A percentile compares a stretch with the other conserved stretches of the same genome.
phyloP scores from a whole-genome alignment of 1,139 yeast genomes.

The Protomyces lactucae-debilis region DNA sequence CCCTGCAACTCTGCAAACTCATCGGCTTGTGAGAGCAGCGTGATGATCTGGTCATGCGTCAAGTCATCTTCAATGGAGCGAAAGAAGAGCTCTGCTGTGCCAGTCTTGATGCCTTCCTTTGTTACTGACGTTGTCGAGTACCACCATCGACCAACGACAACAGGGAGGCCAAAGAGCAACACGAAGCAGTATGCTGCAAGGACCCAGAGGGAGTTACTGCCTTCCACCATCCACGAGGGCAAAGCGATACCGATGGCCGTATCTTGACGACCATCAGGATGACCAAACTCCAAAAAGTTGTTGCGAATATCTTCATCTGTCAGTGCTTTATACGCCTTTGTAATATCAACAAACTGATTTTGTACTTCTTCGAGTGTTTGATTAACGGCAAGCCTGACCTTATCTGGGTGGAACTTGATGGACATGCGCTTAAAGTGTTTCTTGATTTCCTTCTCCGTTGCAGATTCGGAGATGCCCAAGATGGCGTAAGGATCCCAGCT shows the following conservation, averaged over 20 bases:
- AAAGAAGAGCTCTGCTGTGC: conserved; percentile 61
- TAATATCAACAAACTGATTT: conserved; percentile 70
- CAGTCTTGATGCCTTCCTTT: conserved; percentile 73
- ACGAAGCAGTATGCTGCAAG: conserved; percentile 62
- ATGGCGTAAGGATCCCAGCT: conserved; percentile 88
- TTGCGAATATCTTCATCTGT: conserved; percentile 84
- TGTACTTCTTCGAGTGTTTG: conserved; percentile 64
- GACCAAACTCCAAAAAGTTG: conserved; percentile 82
- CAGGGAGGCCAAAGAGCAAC: conserved; percentile 75
- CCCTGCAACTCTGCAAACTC: conserved; percentile 47
- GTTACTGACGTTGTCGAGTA: conserved; percentile 71
- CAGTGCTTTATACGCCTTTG: conserved; percentile 89
- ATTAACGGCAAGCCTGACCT: conserved; percentile 56
- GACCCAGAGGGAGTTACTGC: conserved; percentile 65
- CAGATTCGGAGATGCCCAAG: conserved; percentile 61
- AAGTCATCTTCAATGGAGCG: conserved; percentile 72
- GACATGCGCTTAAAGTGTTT: conserved; percentile 81
- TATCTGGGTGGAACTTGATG: conserved; percentile 89
- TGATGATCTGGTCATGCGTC: conserved; percentile 53
- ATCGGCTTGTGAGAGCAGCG: conserved; percentile 57
- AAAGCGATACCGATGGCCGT: conserved; percentile 94
- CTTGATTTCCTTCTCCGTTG: conserved; percentile 74
- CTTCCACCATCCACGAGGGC: conserved; percentile 87
- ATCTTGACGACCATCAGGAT: conserved; percentile 97
- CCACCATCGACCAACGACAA: conserved; percentile 83